These are phyloP conservation scores for Hansenula sp. DNA, from an alignment of 1,139 yeast species.

Conservation along the genomic window DNA sequence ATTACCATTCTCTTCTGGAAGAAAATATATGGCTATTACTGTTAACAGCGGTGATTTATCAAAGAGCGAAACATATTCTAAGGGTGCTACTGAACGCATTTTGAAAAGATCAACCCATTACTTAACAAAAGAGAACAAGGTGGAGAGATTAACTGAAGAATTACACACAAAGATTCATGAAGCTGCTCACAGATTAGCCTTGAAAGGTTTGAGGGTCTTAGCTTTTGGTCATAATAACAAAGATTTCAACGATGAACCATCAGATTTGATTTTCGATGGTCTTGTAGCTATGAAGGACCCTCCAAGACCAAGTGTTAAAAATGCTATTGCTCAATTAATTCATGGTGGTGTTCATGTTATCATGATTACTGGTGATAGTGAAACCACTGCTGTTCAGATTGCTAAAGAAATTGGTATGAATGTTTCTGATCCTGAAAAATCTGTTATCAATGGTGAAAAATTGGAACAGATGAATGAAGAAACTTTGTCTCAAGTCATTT, in stretches of 20 bases:
- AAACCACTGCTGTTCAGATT: constrained; percentile 86
- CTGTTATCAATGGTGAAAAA: constrained; percentile 81
- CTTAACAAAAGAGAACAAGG: constrained; percentile 53
- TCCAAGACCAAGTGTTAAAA: constrained; percentile 80
- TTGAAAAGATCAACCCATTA: constrained; percentile 58
- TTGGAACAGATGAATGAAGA: constrained; percentile 69
- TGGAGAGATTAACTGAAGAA: constrained; percentile 47
- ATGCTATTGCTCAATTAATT: constrained; percentile 68
- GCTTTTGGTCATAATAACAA: constrained; percentile 60
- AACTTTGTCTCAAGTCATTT: constrained; percentile 68
- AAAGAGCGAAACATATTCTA: constrained; percentile 61
- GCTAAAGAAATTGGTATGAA: constrained; percentile 95
- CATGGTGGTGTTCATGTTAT: constrained; percentile 94
- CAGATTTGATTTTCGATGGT: constrained; percentile 73
- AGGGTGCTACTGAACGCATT: constrained; percentile 88
- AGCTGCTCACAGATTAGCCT: constrained; percentile 64
- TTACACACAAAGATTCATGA: constrained; percentile 41
- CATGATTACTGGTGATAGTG: constrained; percentile 97
- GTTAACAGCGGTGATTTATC: constrained; percentile 47
- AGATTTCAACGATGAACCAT: constrained; percentile 37
- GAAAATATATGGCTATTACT: constrained; percentile 88
- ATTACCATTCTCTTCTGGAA: constrained; percentile 76
- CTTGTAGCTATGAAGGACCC: constrained; percentile 95
- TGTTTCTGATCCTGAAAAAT: constrained; percentile 50
- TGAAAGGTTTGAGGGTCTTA: constrained; percentile 82